Base-by-base conservation (phyloP, 176 grass and related monocot species). In the Thalia dealbata region DNA sequence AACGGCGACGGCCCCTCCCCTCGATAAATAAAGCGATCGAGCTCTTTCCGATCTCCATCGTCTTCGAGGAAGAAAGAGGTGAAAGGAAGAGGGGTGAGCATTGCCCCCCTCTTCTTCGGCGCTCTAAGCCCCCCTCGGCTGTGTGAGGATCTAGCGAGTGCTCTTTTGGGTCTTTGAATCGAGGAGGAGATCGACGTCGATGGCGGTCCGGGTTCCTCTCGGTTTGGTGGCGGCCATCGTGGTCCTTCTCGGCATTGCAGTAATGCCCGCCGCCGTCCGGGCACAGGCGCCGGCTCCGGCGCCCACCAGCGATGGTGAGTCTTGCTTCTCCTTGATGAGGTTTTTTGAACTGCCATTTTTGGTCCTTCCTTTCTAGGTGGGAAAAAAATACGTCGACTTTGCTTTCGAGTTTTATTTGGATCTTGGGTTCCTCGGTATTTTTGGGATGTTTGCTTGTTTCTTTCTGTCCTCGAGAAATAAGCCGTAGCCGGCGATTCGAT, bases 291-390 rank as follows among this genome's bases (percentile, higher is more conserved):
- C 67, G 52, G 71, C 71, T 6, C 52, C 71, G 6, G 71, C 71
- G 14, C 71, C 71, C 6, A 58, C 71, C 71, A 59, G 28, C 14
- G 71, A 73, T 19, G 71, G 71, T 73, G 30, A 64, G 61, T 64
- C 5, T 25, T 3, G 9, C 61, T 29, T 64, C 25, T 16, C 61
- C 7, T 18, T 7, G 8, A 9, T 30, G 4, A 23, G 61, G 3
- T 15, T 64, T 64, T 24, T 58, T 6, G 42, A 44, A 9, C 11
- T 48, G 1, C 5, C 6, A n/a, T 10, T 38, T 38, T 38, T 38
- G 32, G 32, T 38, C 32, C 32, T 38, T 38, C 1, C 1, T 38
- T 38, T 38, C 32, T 38, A 38, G 32, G 32, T 38, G 1, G 32
- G 32, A 38, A 38, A 38, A 4, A 1, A 38, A 1, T n/a, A n/a